Conservation (phyloP, 176 grass and related monocot genomes). For the Oryza brachyantha region DNA sequence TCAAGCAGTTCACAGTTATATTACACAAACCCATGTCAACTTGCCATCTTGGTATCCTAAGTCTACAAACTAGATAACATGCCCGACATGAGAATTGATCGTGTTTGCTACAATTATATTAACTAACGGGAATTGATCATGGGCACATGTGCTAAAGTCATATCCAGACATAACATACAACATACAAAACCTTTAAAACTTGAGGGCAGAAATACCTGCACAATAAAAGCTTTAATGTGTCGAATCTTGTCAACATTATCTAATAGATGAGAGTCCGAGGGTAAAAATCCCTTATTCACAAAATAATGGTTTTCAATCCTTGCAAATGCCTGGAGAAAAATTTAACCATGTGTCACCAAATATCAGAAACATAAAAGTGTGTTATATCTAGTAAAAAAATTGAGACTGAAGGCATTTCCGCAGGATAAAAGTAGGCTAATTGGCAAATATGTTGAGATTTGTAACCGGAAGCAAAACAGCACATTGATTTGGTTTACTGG, state of each 20-base stretch:
- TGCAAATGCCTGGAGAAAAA: constrained; percentile 78
- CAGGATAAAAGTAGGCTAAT: neutral
- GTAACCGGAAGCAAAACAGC: neutral
- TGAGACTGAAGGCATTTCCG: neutral
- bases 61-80: neutral
- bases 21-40: neutral
- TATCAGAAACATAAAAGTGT: neutral
- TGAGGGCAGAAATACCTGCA: constrained; percentile 51
- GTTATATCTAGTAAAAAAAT: neutral
- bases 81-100: neutral
- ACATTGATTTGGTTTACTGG: neutral
- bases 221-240: constrained; percentile 87
- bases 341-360: neutral
- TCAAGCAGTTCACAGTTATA: neutral
- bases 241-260: constrained; percentile 94
- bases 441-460: neutral
- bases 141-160: neutral
- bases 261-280: constrained; percentile 66
- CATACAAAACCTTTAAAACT: neutral
- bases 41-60: neutral
- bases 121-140: no score
- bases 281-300: constrained; percentile 86
- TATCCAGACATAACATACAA: neutral
- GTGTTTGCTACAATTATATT: neutral
- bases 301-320: constrained; percentile 98